Conservation (phyloP, 2,329 filamentous ascomycete species). For the Aspergillus tubingensis region DNA sequence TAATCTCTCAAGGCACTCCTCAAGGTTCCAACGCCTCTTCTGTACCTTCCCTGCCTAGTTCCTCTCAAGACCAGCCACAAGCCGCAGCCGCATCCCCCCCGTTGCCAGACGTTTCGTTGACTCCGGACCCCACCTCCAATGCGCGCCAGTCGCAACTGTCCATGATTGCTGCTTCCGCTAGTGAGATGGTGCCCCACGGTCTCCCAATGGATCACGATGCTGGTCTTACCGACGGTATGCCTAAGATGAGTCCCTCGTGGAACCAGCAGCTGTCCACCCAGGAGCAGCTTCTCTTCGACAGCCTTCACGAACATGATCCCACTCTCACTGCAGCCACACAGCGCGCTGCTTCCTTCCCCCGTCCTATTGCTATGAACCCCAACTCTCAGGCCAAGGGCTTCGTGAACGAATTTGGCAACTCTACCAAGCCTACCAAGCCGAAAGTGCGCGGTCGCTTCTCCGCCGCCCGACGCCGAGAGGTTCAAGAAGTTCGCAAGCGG, state of each 20-base stretch:
- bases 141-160: conserved; percentile 47
- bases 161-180: conserved; percentile 50
- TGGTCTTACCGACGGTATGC: conserved; percentile 30
- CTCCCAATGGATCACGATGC: conserved; percentile 38
- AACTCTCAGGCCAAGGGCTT: conserved; percentile 43
- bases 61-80: conserved; percentile 33
- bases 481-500: conserved; percentile 60
- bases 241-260: conserved; percentile 34
- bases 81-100: conserved; percentile 41
- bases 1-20: conserved; percentile 30
- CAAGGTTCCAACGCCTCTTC: conserved; percentile 32
- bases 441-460: conserved; percentile 59
- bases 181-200: conserved; percentile 47
- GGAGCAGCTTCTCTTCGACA: conserved; percentile 43
- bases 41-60: conserved; percentile 36
- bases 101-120: conserved; percentile 36
- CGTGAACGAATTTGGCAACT: conserved; percentile 44
- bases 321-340: conserved; percentile 42
- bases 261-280: conserved; percentile 40
- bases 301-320: conserved; percentile 43
- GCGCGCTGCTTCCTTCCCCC: conserved; percentile 42
- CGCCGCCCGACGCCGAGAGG: conserved; percentile 58
- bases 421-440: conserved; percentile 45
- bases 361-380: conserved; percentile 48
- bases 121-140: conserved; percentile 38